phyloP scores from a whole-genome alignment of 169 alveolate genomes.

The Eimeria maxima region DNA sequence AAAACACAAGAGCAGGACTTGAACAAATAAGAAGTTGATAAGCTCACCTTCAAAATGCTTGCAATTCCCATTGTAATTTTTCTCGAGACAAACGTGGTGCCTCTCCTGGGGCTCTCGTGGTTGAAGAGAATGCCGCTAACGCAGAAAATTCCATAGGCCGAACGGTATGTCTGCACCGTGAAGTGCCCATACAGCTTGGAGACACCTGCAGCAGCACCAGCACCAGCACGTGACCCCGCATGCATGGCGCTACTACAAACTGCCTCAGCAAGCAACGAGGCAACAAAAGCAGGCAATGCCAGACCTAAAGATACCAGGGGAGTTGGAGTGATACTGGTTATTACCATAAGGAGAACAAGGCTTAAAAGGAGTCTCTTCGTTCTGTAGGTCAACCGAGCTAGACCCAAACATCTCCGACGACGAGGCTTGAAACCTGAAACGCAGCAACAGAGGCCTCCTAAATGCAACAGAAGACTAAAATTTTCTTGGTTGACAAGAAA shows the following conservation, averaged over 20 bases:
- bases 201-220: slow-evolving; percentile 80
- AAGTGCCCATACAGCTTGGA: slow-evolving; percentile 89
- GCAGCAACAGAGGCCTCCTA: background rate
- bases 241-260: background rate
- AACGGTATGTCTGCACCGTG: slow-evolving; percentile 88
- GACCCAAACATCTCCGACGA: slow-evolving; percentile 91
- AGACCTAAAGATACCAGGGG: background rate
- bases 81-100: slow-evolving; percentile 89
- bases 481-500: too few species aligned
- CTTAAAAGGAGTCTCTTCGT: slow-evolving; percentile 91
- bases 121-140: slow-evolving; percentile 90
- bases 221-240: background rate
- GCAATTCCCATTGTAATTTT: slow-evolving; percentile 90
- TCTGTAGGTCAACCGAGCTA: slow-evolving; percentile 76
- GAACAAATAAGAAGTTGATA: background rate
- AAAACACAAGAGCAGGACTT: background rate
- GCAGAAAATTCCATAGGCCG: slow-evolving; percentile 88
- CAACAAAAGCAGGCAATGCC: background rate
- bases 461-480: background rate
- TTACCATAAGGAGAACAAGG: slow-evolving; percentile 94
- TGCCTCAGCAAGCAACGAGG: background rate
- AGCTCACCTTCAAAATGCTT: slow-evolving; percentile 79
- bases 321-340: background rate
- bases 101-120: slow-evolving; percentile 92
- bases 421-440: slow-evolving; percentile 88